Conservation (phyloP, 2,329 filamentous ascomycete species). For the Paraconiothyrium sp. region DNA sequence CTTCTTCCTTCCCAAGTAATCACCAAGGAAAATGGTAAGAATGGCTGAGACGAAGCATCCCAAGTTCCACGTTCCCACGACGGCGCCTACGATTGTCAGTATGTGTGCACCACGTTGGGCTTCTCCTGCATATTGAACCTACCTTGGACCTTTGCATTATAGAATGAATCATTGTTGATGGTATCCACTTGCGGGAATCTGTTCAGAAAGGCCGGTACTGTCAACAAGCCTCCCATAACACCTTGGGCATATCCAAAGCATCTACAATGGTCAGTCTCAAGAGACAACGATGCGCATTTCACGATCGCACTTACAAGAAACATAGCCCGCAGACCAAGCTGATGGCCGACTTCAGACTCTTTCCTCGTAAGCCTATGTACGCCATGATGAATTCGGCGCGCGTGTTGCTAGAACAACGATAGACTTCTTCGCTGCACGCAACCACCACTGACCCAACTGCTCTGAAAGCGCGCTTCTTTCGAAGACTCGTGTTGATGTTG, state of each 20-base stretch:
- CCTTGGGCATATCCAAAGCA: slow-evolving; percentile 71
- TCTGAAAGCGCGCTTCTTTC: background rate
- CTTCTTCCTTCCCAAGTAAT: slow-evolving; percentile 59
- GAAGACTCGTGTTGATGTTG: background rate
- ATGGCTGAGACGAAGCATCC: slow-evolving; percentile 68
- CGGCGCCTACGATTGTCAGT: slow-evolving; percentile 32
- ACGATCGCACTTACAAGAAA: slow-evolving; percentile 14
- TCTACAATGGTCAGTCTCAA: slow-evolving; percentile 28
- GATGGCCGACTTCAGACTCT: slow-evolving; percentile 12
- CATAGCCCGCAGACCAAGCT: slow-evolving; percentile 20
- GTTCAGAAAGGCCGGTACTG: slow-evolving; percentile 68
- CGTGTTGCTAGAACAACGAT: slow-evolving; percentile 3
- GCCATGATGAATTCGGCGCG: slow-evolving; percentile 4
- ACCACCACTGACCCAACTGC: background rate
- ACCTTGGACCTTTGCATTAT: slow-evolving; percentile 40
- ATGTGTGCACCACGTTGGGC: background rate
- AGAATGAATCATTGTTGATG: slow-evolving; percentile 28
- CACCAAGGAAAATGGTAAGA: slow-evolving; percentile 60
- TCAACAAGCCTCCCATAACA: slow-evolving; percentile 75
- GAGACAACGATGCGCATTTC: background rate
- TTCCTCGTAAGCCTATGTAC: slow-evolving; percentile 15
- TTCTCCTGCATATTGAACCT: background rate
- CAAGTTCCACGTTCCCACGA: slow-evolving; percentile 50
- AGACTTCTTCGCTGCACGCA: background rate
- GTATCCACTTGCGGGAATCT: slow-evolving; percentile 40